Evolutionary conservation across 2,329 filamentous ascomycete species (phyloP).

Genomic region (Colletotrichum sp.): DNA sequence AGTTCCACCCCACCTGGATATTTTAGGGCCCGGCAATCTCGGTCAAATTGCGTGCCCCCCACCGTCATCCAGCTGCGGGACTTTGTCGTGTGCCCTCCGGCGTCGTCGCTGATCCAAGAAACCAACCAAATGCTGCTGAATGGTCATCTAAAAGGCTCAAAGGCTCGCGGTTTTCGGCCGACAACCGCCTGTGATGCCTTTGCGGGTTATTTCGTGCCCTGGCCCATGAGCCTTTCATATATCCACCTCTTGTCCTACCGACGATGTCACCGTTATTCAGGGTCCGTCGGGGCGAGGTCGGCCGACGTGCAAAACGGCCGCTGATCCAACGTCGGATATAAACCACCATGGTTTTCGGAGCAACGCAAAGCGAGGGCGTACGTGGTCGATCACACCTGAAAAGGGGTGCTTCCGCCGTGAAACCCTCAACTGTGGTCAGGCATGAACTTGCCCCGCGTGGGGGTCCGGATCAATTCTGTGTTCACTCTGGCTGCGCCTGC

Average conservation of each 20-base stretch:
- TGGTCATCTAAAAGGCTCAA: slow-evolving; percentile 4
- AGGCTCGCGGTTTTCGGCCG: slow-evolving; percentile 7
- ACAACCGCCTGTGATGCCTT: not conserved
- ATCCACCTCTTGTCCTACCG: not conserved
- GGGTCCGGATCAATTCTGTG: slow-evolving; percentile 5
- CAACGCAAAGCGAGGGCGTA: not conserved
- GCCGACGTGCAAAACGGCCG: not conserved
- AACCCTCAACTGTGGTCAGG: not conserved
- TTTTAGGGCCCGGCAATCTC: slow-evolving; percentile 22
- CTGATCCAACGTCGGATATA: slow-evolving; percentile 5
- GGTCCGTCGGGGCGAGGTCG: slow-evolving; percentile 2
- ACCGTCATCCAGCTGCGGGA: not conserved
- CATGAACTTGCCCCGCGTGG: slow-evolving; percentile 20
- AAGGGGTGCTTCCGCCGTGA: slow-evolving; percentile 14
- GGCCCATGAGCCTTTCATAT: not conserved
- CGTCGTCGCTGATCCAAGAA: not conserved
- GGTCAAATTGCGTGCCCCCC: slow-evolving; percentile 19
- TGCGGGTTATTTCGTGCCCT: not conserved
- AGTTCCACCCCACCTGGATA: slow-evolving; percentile 10
- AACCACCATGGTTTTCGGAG: slow-evolving; percentile 8
- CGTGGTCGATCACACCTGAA: slow-evolving; percentile 16
- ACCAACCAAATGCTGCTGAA: slow-evolving; percentile 10
- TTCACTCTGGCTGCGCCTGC: not conserved
- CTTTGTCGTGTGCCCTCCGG: slow-evolving; percentile 6
- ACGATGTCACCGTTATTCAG: not conserved